Base-by-base conservation (phyloP, 768 basidiomycete species). In the Russula dissimulans region DNA sequence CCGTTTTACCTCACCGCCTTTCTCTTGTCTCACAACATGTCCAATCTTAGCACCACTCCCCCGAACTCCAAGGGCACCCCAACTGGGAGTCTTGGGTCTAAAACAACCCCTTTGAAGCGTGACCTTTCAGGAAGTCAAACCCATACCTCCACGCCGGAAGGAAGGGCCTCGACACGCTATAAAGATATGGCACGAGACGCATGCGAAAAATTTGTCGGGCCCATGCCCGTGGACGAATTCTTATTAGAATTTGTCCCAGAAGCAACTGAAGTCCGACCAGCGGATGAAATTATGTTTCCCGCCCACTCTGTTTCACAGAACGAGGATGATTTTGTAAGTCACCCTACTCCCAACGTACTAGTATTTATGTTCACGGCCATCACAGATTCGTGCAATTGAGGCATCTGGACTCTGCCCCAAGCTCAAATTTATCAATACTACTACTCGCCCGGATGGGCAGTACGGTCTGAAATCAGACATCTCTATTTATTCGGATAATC, bases 121-220 rank as follows among this genome's bases (percentile, higher is more conserved):
- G 42, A 44, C 8, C 41, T 44, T 34, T 17, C 26, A 0, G 53
- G 53, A 14, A 54, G 41, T 54, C 42, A 54, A 54, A 5, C 26
- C 42, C 53, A 54, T 34, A 8, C 29, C 9, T 54, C 53, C 17
- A 10, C 53, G 2, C 31, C 53, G 11, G 3, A 32, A 7, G 5
- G 11, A 34, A 45, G 15, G 43, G 43, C 22, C 38, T 54, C 45
- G 26, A 14, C 46, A n/a, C 15, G 48, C 15, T 51, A 52, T 32
- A 51, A 51, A 14, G 34, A 51, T 8, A 52, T 57, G 47, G 31
- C 56, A 12, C n/a, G 32, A 4, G 47, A 57, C 5, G 31, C 39
- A 42, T 22, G 56, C 29, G 47, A 57, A 39, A 57, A 49, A 42
- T 49, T 50, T n/a, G 56, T 57, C 14, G 47, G 47, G 38, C 56